Evolutionary conservation across 2,329 filamentous ascomycete genomes (phyloP).

Genomic region (Ceratocystiopsis sp.): DNA sequence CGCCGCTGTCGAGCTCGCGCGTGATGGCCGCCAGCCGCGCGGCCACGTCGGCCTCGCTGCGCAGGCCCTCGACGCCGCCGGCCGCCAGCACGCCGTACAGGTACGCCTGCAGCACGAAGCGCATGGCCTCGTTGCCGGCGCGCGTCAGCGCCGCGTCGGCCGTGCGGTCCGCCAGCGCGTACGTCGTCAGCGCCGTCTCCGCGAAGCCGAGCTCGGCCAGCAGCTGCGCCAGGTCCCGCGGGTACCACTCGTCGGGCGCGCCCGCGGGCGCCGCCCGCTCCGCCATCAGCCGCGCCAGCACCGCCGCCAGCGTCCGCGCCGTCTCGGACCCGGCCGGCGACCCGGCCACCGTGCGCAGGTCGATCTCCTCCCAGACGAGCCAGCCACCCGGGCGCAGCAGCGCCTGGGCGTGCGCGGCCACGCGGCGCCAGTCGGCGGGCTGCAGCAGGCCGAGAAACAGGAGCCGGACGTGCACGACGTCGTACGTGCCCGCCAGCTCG

Average conservation of each 20-base stretch:
- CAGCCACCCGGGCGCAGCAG: conserved; percentile 6
- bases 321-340: neutral
- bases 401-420: conserved; percentile 2
- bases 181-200: neutral
- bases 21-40: neutral
- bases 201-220: neutral
- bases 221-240: too few species aligned
- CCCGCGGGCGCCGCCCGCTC: neutral
- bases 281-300: too few species aligned
- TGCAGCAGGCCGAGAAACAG: conserved; percentile 3
- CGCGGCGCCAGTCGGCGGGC: conserved; percentile 5
- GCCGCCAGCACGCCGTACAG: conserved; percentile 1
- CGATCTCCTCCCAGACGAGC: conserved; percentile 6
- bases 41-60: conserved; percentile 1
- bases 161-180: neutral
- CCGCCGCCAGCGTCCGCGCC: too few species aligned
- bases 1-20: neutral
- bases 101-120: too few species aligned
- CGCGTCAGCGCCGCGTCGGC: neutral
- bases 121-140: neutral
- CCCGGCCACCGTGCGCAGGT: neutral
- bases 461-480: conserved; percentile 7
- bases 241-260: neutral
- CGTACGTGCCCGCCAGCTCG: conserved; percentile 2
- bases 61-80: conserved; percentile 2